Evolutionary conservation across 2,329 filamentous ascomycete species (phyloP).

Genomic region (Nigrograna mackinnonii): DNA sequence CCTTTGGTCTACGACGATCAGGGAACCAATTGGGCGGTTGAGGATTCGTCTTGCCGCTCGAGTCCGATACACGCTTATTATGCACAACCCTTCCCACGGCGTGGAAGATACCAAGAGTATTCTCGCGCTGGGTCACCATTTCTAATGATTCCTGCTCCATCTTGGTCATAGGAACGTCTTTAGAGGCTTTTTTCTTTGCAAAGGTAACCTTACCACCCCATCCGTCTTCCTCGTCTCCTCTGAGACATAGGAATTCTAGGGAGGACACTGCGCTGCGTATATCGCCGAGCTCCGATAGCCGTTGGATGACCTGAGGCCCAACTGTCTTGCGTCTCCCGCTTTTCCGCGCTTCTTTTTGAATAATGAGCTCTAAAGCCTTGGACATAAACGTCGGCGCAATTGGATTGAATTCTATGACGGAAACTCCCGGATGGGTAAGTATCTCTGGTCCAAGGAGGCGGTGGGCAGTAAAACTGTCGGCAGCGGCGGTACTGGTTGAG

Average conservation of each 20-base stretch:
- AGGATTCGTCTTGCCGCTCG: slow-evolving; percentile 25
- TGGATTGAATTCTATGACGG: slow-evolving; percentile 87
- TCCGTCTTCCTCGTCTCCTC: slow-evolving; percentile 77
- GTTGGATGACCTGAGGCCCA: slow-evolving; percentile 76
- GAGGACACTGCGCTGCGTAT: slow-evolving; percentile 91
- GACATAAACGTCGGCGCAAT: slow-evolving; percentile 84
- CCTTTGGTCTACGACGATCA: slow-evolving; percentile 46
- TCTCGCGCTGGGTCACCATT: slow-evolving; percentile 82
- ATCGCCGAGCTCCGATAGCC: slow-evolving; percentile 84
- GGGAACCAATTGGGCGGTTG: slow-evolving; percentile 53
- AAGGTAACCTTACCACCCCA: slow-evolving; percentile 79
- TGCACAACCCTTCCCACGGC: slow-evolving; percentile 95
- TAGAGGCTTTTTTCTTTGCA: slow-evolving; percentile 57
- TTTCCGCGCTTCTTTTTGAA: slow-evolving; percentile 81
- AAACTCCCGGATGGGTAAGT: slow-evolving; percentile 76
- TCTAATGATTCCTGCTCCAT: slow-evolving; percentile 80
- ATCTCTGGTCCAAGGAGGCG: slow-evolving; percentile 86
- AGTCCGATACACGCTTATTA: slow-evolving; percentile 75
- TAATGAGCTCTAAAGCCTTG: slow-evolving; percentile 80
- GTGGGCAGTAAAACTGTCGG: slow-evolving; percentile 92
- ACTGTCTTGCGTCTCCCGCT: slow-evolving; percentile 77
- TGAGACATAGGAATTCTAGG: slow-evolving; percentile 87
- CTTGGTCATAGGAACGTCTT: slow-evolving; percentile 67
- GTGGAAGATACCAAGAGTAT: slow-evolving; percentile 92
- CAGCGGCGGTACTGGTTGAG: slow-evolving; percentile 80